These are phyloP conservation scores for Musa balbisiana DNA, from an alignment of 202 grass and related monocot species.

Conservation along the genomic window DNA sequence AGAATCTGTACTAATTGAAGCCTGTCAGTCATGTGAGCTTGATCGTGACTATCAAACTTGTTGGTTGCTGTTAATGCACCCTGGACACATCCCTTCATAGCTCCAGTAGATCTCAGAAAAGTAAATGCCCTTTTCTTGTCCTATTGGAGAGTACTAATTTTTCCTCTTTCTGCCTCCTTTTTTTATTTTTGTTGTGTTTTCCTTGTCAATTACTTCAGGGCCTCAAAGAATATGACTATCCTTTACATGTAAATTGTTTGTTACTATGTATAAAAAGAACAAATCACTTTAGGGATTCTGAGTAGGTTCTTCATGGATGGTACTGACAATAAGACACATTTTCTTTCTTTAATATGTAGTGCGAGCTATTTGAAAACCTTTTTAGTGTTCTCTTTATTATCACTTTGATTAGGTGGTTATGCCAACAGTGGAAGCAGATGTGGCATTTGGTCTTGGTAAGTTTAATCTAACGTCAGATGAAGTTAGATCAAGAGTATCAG, in stretches of 20 bases:
- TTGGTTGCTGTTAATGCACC: neutral
- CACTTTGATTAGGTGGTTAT: conserved; percentile 58
- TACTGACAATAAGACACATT: neutral
- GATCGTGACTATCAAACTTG: neutral
- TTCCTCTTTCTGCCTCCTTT: too few species aligned
- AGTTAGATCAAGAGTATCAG: conserved; percentile 72
- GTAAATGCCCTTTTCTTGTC: too few species aligned
- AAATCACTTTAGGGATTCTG: neutral
- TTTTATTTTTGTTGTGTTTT: too few species aligned
- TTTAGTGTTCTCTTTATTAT: too few species aligned
- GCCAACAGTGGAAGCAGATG: conserved; percentile 94
- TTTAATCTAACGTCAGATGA: conserved; percentile 22
- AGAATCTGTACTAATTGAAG: neutral
- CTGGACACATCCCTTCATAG: too few species aligned
- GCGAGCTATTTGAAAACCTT: neutral
- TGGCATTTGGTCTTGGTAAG: conserved; percentile 10
- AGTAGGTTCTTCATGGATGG: neutral
- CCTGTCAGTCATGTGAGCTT: neutral
- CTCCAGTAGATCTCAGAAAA: too few species aligned
- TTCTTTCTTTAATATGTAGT: neutral
- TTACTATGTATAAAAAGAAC: neutral
- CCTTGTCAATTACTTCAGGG: too few species aligned
- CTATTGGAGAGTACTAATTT: too few species aligned
- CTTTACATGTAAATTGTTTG: neutral
- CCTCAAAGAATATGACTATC: too few species aligned